Percentiles rank a stretch among this genome's conserved stretches.
phyloP scores from a whole-genome alignment of 345 rosid genomes.

The Eucalyptus pumila region DNA sequence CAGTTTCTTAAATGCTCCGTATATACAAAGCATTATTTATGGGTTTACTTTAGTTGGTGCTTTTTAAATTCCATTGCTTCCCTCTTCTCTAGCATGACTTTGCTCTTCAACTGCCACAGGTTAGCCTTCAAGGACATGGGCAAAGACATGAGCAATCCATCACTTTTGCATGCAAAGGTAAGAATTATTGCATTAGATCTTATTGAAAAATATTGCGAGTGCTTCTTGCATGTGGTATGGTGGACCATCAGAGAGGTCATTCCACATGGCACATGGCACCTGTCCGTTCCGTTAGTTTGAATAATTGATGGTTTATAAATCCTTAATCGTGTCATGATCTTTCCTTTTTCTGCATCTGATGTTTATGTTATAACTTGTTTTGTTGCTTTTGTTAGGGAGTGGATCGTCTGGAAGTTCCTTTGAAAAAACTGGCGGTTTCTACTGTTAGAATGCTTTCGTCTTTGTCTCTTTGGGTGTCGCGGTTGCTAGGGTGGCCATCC shows the following conservation, averaged over 20 bases:
- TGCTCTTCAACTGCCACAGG: not conserved
- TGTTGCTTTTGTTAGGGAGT: slow-evolving; percentile 16
- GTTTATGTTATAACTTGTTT: not conserved
- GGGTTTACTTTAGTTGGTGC: not conserved
- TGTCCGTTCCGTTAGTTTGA: not conserved
- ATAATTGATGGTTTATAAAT: not conserved
- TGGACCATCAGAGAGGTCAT: not conserved
- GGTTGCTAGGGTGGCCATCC: slow-evolving; percentile 56
- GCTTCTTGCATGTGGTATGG: not conserved
- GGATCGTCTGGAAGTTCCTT: slow-evolving; percentile 57
- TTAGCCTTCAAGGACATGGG: too few species aligned
- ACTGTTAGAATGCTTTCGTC: slow-evolving; percentile 45
- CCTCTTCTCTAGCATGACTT: not conserved
- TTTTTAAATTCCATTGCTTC: not conserved
- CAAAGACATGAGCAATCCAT: too few species aligned
- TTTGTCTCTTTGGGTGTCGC: slow-evolving; percentile 24
- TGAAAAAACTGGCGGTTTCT: slow-evolving; percentile 19
- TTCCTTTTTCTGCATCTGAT: not conserved
- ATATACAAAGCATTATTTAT: not conserved
- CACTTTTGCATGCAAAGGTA: too few species aligned
- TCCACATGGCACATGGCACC: not conserved
- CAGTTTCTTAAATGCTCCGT: not conserved
- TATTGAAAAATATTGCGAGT: not conserved
- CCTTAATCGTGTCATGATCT: not conserved
- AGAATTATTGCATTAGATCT: too few species aligned